Base-by-base conservation (phyloP, 169 alveolate species). In the Cryptosporidium sp. region DNA sequence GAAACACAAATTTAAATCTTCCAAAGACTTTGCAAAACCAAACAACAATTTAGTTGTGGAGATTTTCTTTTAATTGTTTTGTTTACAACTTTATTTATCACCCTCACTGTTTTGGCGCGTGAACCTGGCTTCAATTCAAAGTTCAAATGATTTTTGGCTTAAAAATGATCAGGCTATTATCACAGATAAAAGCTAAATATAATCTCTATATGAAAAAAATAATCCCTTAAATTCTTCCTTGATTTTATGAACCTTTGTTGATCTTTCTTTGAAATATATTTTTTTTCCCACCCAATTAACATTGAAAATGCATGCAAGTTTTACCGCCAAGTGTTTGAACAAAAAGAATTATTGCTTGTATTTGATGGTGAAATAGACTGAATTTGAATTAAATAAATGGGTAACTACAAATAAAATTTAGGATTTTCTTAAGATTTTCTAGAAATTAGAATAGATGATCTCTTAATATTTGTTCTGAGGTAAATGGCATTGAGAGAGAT, bases 21-120 rank as follows among this genome's bases (percentile, higher is more conserved):
- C 35, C 67, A 6, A 56, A 56, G 29, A 26, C 29, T 21, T 56
- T 56, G 67, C 67, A 56, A 56, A 56, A 56, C 67, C 67, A 56
- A 48, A 26, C 1, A 56, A 7, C 67, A 56, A 56, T 21, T 56
- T 56, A 26, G 37, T 56, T n/a, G 35, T 9, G 67, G 26, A 9
- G 8, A 21, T 56, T 56, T 23, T 7, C 9, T 2, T 56, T n/a
- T 21, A 16, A 6, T n/a, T 21, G 21, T 53, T n/a, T n/a, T 21
- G 9, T 7, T n/a, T 56, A 9, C 5, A 23, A n/a, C 26, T 7
- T 23, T 56, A 56, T 8, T 56, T 16, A 56, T n/a, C 67, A 56
- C 67, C 67, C 67, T 56, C 29, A 56, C 35, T 56, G 14, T 8
- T 56, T 56, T 23, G 67, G 67, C 67, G 67, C 67, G 29, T 4